These are phyloP conservation scores for Mimosa pudica DNA, from an alignment of 306 rosid genomes.

Conservation along the genomic window DNA sequence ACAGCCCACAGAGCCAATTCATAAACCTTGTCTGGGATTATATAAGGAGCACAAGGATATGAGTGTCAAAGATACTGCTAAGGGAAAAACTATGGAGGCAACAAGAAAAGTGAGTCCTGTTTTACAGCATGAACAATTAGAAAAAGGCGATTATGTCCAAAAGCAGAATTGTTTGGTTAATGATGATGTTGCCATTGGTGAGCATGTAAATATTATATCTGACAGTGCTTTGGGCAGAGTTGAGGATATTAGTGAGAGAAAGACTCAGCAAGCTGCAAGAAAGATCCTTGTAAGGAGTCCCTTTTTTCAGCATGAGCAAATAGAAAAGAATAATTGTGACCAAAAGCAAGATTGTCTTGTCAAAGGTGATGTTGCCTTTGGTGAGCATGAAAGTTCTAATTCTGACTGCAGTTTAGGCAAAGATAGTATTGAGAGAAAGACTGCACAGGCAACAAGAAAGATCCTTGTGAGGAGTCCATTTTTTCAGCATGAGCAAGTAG, in stretches of 20 bases:
- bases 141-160: constrained; percentile 40
- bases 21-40: constrained; percentile 70
- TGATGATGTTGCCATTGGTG: constrained; percentile 28
- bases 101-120: constrained; percentile 70
- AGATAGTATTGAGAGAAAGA: constrained; percentile 44
- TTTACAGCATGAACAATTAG: constrained; percentile 60
- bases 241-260: constrained; percentile 43
- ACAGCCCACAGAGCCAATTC: constrained; percentile 64
- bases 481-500: constrained; percentile 59
- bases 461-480: constrained; percentile 69
- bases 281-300: constrained; percentile 73
- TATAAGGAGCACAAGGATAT: constrained; percentile 51
- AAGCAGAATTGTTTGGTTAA: constrained; percentile 34
- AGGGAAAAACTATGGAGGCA: constrained; percentile 51
- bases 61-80: constrained; percentile 39
- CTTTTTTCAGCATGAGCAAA: constrained; percentile 62
- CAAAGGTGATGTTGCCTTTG: constrained; percentile 30
- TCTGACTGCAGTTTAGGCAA: neutral
- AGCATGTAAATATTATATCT: constrained; percentile 32
- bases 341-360: constrained; percentile 35
- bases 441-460: constrained; percentile 56
- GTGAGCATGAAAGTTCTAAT: constrained; percentile 31
- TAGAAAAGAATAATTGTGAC: constrained; percentile 41
- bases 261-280: constrained; percentile 51
- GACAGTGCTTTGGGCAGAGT: neutral